Evolutionary conservation across 2,329 filamentous ascomycete species (phyloP), one percentile per base, ranked within the genome.

Genomic region (Lasiodiplodia citricola): DNA sequence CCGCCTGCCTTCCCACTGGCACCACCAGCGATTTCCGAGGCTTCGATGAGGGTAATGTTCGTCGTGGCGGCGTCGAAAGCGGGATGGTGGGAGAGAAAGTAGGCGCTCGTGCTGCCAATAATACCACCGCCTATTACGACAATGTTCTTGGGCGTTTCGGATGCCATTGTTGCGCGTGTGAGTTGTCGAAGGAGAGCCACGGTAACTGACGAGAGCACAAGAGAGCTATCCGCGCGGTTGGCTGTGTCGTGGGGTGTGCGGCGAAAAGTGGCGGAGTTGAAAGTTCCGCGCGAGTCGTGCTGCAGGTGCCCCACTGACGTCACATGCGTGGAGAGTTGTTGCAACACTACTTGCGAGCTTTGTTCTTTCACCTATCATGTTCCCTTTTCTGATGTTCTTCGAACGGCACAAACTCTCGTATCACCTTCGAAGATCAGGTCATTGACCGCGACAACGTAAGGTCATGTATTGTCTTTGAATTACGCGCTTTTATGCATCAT

Each of bases 1-100:
- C 96, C 96, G 18, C 96, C 96, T 0, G 96, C 95, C 82, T 97
- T 98, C 51, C 96, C 96, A 10, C 94, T 97, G 47, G 96, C 95
- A 28, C 92, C 95, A n/a, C 93, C 89, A 7, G 96, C 96, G 72
- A 98, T 90, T 55, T 90, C 86, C 3, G 89, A 90, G 0, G 96
- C 94, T 83, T 99, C 96, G 67, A 98, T 86, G 37, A 99, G 85
- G 1, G 92, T 97, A 74, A 98, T 91, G 66, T 85, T 90, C 78
- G 97, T 92, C 66, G 88, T 87, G 25, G 87, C 81, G 52, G 90
- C 89, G 78, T 96, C 87, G 82, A 92, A 98, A 37, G 87, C 89
- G 35, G 92, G 90, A 78, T 98, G 94, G 71, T 92, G 90, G 2
- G 94, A 96, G 54, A 98, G 85, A 77, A 90, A 98, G 80, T 98